A percentile compares a stretch with the other conserved stretches of the same genome.
These are phyloP conservation scores for Eimeria praecox DNA, from an alignment of 169 alveolate genomes.

Conservation along the genomic window DNA sequence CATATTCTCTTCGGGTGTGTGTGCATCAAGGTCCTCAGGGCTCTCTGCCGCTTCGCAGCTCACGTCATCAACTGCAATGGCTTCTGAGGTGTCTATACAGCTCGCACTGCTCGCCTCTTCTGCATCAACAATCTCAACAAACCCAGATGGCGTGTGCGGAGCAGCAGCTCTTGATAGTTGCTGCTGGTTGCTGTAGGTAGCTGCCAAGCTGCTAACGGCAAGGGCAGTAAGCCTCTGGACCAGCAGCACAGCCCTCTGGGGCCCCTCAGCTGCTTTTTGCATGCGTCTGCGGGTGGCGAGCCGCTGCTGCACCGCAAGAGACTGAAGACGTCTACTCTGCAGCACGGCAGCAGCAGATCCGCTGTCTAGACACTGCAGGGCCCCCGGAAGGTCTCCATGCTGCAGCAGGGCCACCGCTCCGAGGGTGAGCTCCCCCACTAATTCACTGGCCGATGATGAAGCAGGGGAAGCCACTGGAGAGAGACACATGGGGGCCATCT, in stretches of 20 bases:
- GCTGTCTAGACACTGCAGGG: conserved; percentile 40
- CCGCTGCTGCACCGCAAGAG: conserved; percentile 58
- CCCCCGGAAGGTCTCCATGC: conserved; percentile 67
- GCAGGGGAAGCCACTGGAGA: conserved; percentile 1
- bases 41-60: conserved; percentile 14
- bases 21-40: background rate
- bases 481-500: conserved; percentile 19
- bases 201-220: conserved; percentile 1
- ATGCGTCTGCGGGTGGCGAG: conserved; percentile 62
- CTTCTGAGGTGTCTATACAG: background rate
- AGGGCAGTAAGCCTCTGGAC: conserved; percentile 42
- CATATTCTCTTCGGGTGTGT: background rate
- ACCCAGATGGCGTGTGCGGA: background rate
- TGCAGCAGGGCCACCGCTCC: conserved; percentile 78
- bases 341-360: conserved; percentile 16
- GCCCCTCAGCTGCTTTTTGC: conserved; percentile 64
- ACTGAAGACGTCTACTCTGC: conserved; percentile 19
- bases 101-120: conserved; percentile 24
- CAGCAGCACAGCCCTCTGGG: conserved; percentile 50
- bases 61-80: conserved; percentile 4
- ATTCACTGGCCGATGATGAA: conserved; percentile 7
- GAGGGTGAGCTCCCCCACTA: conserved; percentile 73
- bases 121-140: conserved; percentile 13
- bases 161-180: background rate
- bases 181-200: background rate